Evolutionary conservation across 1,284 basidiomycete species (phyloP).

Genomic region (Dichomitus squalens): DNA sequence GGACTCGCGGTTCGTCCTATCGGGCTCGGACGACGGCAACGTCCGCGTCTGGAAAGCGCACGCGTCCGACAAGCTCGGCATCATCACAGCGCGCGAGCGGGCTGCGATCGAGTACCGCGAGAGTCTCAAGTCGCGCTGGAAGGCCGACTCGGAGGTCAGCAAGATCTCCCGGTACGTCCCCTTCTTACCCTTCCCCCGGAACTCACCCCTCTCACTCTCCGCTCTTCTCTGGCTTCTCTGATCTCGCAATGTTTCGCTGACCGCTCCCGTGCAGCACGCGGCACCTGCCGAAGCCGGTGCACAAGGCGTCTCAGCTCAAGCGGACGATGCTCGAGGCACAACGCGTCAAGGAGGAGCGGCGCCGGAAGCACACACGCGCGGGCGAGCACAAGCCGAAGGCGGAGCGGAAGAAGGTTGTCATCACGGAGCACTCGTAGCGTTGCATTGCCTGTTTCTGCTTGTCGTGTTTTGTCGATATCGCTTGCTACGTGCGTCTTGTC

Average conservation of each 20-base stretch:
- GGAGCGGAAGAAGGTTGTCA: constrained; percentile 86
- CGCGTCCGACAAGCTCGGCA: constrained; percentile 91
- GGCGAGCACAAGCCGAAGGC: constrained; percentile 91
- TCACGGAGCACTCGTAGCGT: constrained; percentile 71
- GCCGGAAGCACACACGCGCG: constrained; percentile 84
- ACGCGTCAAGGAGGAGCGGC: constrained; percentile 91
- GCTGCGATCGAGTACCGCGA: constrained; percentile 93
- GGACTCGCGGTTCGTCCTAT: constrained; percentile 91
- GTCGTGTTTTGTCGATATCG: neutral
- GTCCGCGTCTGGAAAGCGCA: constrained; percentile 96
- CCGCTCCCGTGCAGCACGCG: constrained; percentile 55
- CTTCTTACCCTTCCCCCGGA: neutral
- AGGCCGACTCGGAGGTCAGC: constrained; percentile 79
- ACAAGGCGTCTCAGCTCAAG: constrained; percentile 88
- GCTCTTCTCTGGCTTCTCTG: constrained; percentile 1
- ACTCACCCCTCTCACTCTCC: neutral
- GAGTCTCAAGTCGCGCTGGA: constrained; percentile 89
- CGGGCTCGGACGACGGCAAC: constrained; percentile 97
- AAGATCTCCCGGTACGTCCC: constrained; percentile 74
- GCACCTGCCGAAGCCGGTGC: constrained; percentile 89
- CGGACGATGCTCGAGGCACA: constrained; percentile 91
- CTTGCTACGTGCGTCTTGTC: neutral
- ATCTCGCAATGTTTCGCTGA: neutral
- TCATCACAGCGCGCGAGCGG: constrained; percentile 90
- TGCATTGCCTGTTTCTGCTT: neutral